Percentiles rank a stretch among this genome's conserved stretches.
Evolutionary conservation across 306 rosid genomes (phyloP).

Genomic region (Oxytropis ochrocephala): DNA sequence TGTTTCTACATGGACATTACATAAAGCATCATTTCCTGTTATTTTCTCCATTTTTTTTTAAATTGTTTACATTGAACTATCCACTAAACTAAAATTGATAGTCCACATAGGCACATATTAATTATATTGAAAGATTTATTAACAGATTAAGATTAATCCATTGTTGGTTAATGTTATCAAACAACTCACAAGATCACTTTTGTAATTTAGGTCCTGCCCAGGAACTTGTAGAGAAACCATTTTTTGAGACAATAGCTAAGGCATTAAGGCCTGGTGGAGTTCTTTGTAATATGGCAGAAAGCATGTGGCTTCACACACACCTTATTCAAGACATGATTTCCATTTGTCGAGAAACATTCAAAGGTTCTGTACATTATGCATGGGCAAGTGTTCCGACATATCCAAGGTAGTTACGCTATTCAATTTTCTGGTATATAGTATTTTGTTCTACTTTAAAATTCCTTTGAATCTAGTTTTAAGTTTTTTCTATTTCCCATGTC

Average conservation of each 20-base stretch:
- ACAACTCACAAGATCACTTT: conserved; percentile 12
- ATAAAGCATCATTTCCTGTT: background rate
- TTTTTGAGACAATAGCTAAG: conserved; percentile 81
- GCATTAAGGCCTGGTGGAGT: conserved; percentile 95
- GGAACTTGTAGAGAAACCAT: conserved; percentile 95
- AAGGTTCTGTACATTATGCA: conserved; percentile 88
- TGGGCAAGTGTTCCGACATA: conserved; percentile 97
- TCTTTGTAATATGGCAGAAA: conserved; percentile 97
- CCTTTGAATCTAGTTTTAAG: background rate
- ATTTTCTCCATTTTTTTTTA: background rate
- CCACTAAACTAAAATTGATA: background rate
- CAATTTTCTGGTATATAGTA: background rate
- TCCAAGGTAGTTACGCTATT: conserved; percentile 52
- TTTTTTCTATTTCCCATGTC: background rate
- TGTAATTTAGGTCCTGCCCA: conserved; percentile 85
- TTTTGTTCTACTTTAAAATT: background rate
- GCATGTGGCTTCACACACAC: conserved; percentile 99
- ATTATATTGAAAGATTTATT: background rate
- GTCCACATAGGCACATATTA: too few relatives aligned
- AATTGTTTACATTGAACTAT: background rate
- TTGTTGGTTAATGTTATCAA: background rate
- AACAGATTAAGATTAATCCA: background rate
- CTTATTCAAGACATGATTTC: conserved; percentile 81
- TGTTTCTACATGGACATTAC: background rate
- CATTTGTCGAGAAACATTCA: conserved; percentile 62